Base-by-base conservation (phyloP, 2,329 filamentous ascomycete species). In the Talaromyces funiculosus region DNA sequence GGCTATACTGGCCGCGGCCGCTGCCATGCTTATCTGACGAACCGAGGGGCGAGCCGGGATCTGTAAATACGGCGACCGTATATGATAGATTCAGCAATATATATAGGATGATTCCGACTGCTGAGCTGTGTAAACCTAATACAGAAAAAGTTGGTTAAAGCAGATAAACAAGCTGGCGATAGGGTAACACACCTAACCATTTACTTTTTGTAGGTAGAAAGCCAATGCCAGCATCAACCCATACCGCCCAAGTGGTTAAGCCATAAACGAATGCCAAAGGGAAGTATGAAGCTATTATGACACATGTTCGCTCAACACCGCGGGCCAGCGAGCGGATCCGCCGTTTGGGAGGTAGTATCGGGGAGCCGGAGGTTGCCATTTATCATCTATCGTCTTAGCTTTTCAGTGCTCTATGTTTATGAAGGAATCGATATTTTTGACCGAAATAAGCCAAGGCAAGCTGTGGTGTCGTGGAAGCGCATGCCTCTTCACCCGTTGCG, bases 241-340 rank as follows among this genome's bases (percentile, higher is more conserved):
- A 97, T n/a, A 89, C 84, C 2, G 91, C 92, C 94, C 94, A 99
- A 10, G 89, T 89, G n/a, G 91, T 93, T 66, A 97, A 75, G 60
- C 88, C 84, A 71, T 96, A 97, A 61, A 97, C 90, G 71, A 97
- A 96, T 29, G 80, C 80, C 18, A 97, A 81, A n/a, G 93, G 93
- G 67, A 96, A 90, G 74, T 92, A 96, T 26, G 86, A 90, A 57
- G 89, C 82, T 63, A 86, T 84, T 45, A 82, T 79, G 78, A 92
- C 97, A 81, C 92, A 97, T 70, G 85, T 87, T 54, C 92, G 88
- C 81, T 97, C 92, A 68, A 90, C 81, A 65, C 70, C 75, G 61
- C 76, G 73, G 10, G 77, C 75, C 69, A 76, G 78, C 18, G 72
- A 70, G 54, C 72, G 74, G 35, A 72, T 66, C n/a, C 75, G 72